Evolutionary conservation across 805 yeast species (phyloP), one percentile per base, ranked within the genome.

Genomic region (Starmera quercuum): DNA sequence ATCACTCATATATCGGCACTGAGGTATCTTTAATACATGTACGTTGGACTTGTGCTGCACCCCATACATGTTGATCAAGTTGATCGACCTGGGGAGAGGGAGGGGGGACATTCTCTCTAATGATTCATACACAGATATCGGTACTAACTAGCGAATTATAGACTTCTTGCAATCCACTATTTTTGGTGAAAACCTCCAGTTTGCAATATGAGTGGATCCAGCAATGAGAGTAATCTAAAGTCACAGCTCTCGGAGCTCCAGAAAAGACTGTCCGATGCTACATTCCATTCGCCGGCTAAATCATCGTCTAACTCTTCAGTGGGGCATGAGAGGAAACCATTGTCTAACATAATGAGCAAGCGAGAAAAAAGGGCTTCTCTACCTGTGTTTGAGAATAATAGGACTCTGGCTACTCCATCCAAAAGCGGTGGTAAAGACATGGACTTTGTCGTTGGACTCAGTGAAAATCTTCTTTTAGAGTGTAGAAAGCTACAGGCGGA

Each of bases 401-500:
- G 37, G 29, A 37, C 54, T 2, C 37, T 51, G 11, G 28, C 45
- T 7, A 34, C 37, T 4, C 37, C 24, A 6, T 2, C 44, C 4
- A 50, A 46, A 37, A 44, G 40, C 12, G 33, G 44, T n/a, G 75
- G 75, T 15, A 75, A 75, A 42, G 83, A 81, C 39, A 74, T 80
- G 63, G 74, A 75, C 49, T 82, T 82, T 49, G 76, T 81, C 12
- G 81, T 81, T 37, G 85, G 83, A 4, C 56, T 83, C 36, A 78
- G 85, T 57, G 90, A 83, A 46, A 80, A 79, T 37, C 59, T 83
- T 41, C 64, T 83, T 13, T 60, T 70, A 29, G 86, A 83, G 53
- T 81, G 87, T 47, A 71, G 88, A 44, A 67, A 80, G 40, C 62
- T 83, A 36, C 79, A 75, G 35, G 78, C 82, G 18, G 85, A 80